These are phyloP conservation scores for Mucor irregularis DNA, from an alignment of 371 early-diverging fungal species.

Conservation along the genomic window DNA sequence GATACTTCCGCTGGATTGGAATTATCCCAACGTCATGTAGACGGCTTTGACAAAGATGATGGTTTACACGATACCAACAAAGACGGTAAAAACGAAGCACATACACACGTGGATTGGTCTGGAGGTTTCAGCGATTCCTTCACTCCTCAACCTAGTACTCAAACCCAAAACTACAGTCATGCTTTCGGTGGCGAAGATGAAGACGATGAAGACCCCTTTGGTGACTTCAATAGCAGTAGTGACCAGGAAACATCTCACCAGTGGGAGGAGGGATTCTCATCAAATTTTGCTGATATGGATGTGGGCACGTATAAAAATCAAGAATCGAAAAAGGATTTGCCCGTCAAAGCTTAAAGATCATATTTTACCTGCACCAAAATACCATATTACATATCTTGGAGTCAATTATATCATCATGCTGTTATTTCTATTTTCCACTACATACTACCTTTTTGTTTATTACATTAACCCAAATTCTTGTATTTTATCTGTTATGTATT, in stretches of 20 bases:
- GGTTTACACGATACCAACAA: too few relatives aligned
- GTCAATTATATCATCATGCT: too few relatives aligned
- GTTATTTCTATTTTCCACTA: too few relatives aligned
- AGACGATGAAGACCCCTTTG: slow-evolving; percentile 42
- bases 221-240: slow-evolving; percentile 25
- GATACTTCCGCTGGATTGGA: neutral
- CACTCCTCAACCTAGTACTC: neutral
- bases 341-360: neutral
- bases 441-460: too few relatives aligned
- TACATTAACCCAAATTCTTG: too few relatives aligned
- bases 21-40: slow-evolving; percentile 7
- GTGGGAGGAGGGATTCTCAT: slow-evolving; percentile 10
- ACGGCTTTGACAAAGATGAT: too few relatives aligned
- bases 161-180: neutral
- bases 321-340: neutral
- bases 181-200: slow-evolving; percentile 12
- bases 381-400: too few relatives aligned
- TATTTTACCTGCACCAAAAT: too few relatives aligned
- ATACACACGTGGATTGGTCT: neutral
- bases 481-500: too few relatives aligned
- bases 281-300: slow-evolving; percentile 16
- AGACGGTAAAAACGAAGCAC: slow-evolving; percentile 29
- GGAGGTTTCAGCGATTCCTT: slow-evolving; percentile 1
- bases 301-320: neutral
- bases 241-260: neutral